A percentile compares a stretch with the other conserved stretches of the same genome.
Conservation (phyloP, 2,329 filamentous ascomycete species). For the Aspergillus aculeatinus region DNA sequence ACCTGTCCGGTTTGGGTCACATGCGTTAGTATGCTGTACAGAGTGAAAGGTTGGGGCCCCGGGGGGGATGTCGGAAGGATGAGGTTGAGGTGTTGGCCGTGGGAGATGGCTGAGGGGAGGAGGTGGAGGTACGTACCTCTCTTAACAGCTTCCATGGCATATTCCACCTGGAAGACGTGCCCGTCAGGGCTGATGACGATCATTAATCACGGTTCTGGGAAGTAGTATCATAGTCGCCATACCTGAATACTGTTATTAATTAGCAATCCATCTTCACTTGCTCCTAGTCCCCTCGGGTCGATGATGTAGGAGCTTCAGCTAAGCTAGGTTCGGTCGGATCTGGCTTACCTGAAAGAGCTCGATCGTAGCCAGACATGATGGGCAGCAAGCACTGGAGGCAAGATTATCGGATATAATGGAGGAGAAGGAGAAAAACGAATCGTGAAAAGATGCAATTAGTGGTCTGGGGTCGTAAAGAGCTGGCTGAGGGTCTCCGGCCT, state of each 20-base stretch:
- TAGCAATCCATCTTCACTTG: conserved; percentile 39
- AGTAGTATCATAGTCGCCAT: conserved; percentile 20
- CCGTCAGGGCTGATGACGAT: conserved; percentile 78
- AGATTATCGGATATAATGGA: conserved; percentile 5
- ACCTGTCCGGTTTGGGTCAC: conserved; percentile 54
- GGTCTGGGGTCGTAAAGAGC: conserved; percentile 14
- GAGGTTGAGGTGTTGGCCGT: not conserved
- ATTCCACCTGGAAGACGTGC: conserved; percentile 99
- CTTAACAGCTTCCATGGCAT: conserved; percentile 98
- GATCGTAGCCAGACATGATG: conserved; percentile 89
- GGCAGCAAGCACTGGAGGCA: conserved; percentile 2
- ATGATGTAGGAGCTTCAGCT: not conserved
- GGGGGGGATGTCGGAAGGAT: not conserved
- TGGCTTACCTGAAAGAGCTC: conserved; percentile 91
- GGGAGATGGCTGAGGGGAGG: not conserved
- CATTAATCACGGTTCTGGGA: conserved; percentile 45
- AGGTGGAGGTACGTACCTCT: conserved; percentile 62
- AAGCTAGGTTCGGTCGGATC: conserved; percentile 11
- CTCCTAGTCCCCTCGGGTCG: not conserved
- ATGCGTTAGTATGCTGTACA: conserved; percentile 22
- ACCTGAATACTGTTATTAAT: conserved; percentile 75
- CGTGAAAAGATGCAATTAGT: conserved; percentile 18
- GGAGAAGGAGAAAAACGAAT: conserved; percentile 3
- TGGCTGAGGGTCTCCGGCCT: conserved; percentile 14
- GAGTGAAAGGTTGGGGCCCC: not conserved